Base-by-base conservation (phyloP, 2,329 filamentous ascomycete genomes). In the Fusarium continuum region DNA sequence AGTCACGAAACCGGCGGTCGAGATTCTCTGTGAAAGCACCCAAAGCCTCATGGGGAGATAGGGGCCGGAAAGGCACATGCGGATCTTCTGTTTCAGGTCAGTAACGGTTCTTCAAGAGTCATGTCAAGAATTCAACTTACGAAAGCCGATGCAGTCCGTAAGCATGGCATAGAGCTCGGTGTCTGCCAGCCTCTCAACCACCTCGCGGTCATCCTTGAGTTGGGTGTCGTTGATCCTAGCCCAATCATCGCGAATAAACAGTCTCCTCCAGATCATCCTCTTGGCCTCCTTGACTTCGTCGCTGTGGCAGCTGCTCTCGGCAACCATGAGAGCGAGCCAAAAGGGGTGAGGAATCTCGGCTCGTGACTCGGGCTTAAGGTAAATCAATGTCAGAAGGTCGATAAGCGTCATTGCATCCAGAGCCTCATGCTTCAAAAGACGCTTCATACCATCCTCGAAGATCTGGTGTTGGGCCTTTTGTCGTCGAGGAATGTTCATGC, bases 201-300 rank as follows among this genome's bases (percentile, higher is more conserved):
- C 85, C 61, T 91, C 84, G 4, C 80, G 78, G 70, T 96, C 93
- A 53, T 87, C 86, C 72, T 91, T 90, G 56, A 89, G 82, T 41
- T 89, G 86, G 1, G 91, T 94, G 65, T 91, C 87, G 72, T 95
- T 94, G 72, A 96, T 85, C 55, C 80, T 82, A 22, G 84, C 80
- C 95, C 95, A 99, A 72, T 97, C 87, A 74, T 97, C 93, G 44
- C 88, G 87, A 65, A 94, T 84, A 70, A 91, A 91, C 60, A 92
- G 89, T 49, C 95, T 87, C 72, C 95, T 90, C 95, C 95, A 99
- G 61, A 98, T 91, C 32, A 87, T 78, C 14, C 80, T 78, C 73
- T 82, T 81, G 6, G 83, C 83, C 63, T 88, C 83, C 62, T 83
- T 82, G 39, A 85, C 82, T n/a, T 85, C 83, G 16, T 80, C 87